Percentiles rank a stretch among this genome's conserved stretches.
phyloP scores from a whole-genome alignment of 352 stramenopile genomes.

The Phytophthora constricta region DNA sequence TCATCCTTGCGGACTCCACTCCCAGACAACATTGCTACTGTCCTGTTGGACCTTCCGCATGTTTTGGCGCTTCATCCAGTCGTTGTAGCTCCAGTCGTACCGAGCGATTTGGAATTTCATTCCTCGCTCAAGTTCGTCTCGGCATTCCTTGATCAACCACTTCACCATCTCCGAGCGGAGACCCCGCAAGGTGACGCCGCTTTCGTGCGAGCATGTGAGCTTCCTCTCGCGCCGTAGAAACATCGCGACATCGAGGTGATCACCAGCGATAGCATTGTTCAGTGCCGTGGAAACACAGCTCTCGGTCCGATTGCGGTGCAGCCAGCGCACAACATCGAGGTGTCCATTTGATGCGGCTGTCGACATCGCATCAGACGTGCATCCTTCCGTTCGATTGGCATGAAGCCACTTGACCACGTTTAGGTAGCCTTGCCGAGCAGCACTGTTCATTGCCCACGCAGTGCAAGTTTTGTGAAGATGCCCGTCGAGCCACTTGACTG shows the following conservation, averaged over 20 bases:
- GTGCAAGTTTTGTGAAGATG: conserved; percentile 17
- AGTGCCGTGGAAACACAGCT: conserved; percentile 11
- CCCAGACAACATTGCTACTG: conserved; percentile 8
- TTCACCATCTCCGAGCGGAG: conserved; percentile 22
- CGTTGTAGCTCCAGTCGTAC: conserved; percentile 28
- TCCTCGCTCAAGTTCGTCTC: conserved; percentile 8
- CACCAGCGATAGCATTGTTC: conserved; percentile 15
- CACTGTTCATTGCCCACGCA: conserved; percentile 28
- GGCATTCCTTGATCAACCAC: conserved; percentile 21
- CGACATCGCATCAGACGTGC: too few species aligned
- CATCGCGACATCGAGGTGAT: conserved; percentile 16
- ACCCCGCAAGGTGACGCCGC: conserved; percentile 7
- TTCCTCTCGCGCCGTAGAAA: conserved; percentile 20
- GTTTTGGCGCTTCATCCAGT: conserved; percentile 23
- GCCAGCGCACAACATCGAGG: conserved; percentile 20
- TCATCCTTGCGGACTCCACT: conserved; percentile 13
- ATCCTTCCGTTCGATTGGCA: too few species aligned
- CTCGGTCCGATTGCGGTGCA: conserved; percentile 20
- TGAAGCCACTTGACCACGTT: too few species aligned
- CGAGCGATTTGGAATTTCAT: conserved; percentile 20
- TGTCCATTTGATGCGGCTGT: conserved; percentile 24
- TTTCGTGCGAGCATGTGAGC: conserved; percentile 11
- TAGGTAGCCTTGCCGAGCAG: conserved; percentile 20
- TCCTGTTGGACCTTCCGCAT: conserved; percentile 18
- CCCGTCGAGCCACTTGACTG: conserved; percentile 30